Base-by-base conservation (phyloP, 2,329 filamentous ascomycete genomes). In the Trichoderma lentiforme region DNA sequence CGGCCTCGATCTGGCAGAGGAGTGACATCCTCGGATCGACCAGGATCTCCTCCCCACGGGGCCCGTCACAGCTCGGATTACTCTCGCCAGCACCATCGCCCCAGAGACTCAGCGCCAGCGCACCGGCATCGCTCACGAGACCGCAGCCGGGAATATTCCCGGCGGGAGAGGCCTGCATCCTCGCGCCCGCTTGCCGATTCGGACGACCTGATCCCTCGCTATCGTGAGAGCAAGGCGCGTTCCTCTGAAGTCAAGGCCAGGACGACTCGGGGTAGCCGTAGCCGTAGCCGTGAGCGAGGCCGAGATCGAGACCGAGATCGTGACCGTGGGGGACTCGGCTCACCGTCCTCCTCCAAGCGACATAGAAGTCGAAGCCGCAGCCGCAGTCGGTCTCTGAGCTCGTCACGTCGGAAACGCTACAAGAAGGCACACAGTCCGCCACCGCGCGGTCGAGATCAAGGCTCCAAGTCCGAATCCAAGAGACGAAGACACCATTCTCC, bases 281-380 rank as follows among this genome's bases (percentile, higher is more conserved):
- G 78, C 66, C 66, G 66, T 28, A 69, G 66, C 57, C 57, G 57
- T 32, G 57, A 34, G 18, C 57, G 57, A 34, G 57, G 30, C 57
- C 57, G 57, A 34, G 57, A 60, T 34, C 65, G 64, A 57, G 64
- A 57, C 18, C 64, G 65, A 32, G 65, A 70, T 21, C 66, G 66
- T 70, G 66, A 62, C 68, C 78, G 79, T 70, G 78, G 75, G 58
- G 78, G 75, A 61, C 76, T 72, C 36, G 78, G 78, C 70, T 83
- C 83, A 4, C 80, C 83, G 34, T 77, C 81, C 28, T 81, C 82
- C 6, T 74, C 80, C 43, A 86, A 85, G 75, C 80, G 84, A 65
- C 79, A 81, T 62, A 80, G 84, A 71, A 85, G 81, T 71, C 80
- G 81, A 60, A 85, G 82, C 60, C 82, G 77, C 18, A 85, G 66